Evolutionary conservation across 805 yeast genomes (phyloP).

Genomic region (Barnettozyma botsteinii): DNA sequence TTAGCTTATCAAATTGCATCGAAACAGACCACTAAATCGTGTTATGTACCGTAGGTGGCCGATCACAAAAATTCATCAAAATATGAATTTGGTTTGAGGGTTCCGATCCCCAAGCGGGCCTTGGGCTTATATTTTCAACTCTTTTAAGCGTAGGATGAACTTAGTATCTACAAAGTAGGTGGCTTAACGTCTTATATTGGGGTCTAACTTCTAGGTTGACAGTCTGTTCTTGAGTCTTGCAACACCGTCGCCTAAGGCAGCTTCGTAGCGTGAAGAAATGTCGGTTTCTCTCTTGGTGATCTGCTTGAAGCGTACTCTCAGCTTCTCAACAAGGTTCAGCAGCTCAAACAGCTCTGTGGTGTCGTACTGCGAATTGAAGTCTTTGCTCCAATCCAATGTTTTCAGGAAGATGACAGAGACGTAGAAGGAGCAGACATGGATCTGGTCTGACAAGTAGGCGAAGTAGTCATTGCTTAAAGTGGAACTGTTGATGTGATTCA

Average conservation of each 20-base stretch:
- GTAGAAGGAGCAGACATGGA: constrained; percentile 37
- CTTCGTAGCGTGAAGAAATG: neutral
- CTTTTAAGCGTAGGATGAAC: no score
- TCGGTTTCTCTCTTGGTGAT: neutral
- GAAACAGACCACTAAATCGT: no score
- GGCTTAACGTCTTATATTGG: no score
- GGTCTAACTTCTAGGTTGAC: neutral
- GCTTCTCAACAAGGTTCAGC: neutral
- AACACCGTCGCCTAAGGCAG: neutral
- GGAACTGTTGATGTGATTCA: constrained; percentile 22
- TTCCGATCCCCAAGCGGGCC: no score
- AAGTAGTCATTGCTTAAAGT: constrained; percentile 39
- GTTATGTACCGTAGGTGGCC: no score
- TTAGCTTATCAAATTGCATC: no score
- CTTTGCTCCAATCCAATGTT: constrained; percentile 16
- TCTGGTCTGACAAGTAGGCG: constrained; percentile 65
- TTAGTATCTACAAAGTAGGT: no score
- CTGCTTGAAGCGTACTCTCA: neutral
- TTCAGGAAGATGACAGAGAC: constrained; percentile 15
- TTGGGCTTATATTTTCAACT: no score
- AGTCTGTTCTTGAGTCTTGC: neutral
- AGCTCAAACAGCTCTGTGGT: neutral
- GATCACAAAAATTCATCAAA: no score
- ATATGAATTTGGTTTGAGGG: no score
- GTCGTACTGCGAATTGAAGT: constrained; percentile 12